These are phyloP conservation scores for Exophiala spinifera DNA, from an alignment of 2,329 filamentous ascomycete genomes.

Conservation along the genomic window DNA sequence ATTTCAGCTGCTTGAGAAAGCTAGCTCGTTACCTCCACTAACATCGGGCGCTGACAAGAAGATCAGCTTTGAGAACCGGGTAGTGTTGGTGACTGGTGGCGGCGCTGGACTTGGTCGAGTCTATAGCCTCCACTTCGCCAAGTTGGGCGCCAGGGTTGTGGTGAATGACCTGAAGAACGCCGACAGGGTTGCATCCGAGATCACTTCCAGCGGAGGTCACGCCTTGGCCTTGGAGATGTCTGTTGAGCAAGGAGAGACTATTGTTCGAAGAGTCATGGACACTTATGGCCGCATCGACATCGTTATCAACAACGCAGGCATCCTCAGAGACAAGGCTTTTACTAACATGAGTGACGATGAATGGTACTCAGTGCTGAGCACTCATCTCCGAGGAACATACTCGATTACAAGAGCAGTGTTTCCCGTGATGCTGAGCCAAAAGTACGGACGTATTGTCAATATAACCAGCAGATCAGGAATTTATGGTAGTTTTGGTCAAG, in stretches of 20 bases:
- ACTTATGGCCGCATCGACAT: conserved; percentile 63
- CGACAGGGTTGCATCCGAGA: conserved; percentile 84
- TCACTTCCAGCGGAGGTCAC: conserved; percentile 81
- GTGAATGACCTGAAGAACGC: conserved; percentile 66
- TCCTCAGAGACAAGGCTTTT: conserved; percentile 95
- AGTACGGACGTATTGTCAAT: conserved; percentile 95
- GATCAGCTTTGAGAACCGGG: conserved; percentile 76
- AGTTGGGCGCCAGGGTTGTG: conserved; percentile 76
- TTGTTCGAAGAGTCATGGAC: conserved; percentile 79
- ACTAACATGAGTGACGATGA: conserved; percentile 91
- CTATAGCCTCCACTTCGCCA: conserved; percentile 62
- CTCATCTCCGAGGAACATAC: conserved; percentile 91
- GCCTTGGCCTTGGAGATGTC: conserved; percentile 90
- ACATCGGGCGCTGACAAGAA: conserved; percentile 43
- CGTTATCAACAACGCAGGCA: conserved; percentile 95
- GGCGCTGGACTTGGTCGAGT: too few relatives aligned
- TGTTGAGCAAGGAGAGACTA: conserved; percentile 83
- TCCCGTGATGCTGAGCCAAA: conserved; percentile 96
- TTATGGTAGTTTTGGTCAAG: conserved; percentile 84
- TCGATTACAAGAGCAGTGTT: conserved; percentile 95
- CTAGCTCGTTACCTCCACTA: conserved; percentile 52
- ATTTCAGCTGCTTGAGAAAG: conserved; percentile 67
- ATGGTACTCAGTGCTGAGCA: conserved; percentile 87
- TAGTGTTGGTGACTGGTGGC: conserved; percentile 78
- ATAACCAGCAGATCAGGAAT: conserved; percentile 75